Evolutionary conservation across 1,284 basidiomycete genomes (phyloP), one percentile per base, ranked within the genome.

Genomic region (Rhodotorula glutinis): DNA sequence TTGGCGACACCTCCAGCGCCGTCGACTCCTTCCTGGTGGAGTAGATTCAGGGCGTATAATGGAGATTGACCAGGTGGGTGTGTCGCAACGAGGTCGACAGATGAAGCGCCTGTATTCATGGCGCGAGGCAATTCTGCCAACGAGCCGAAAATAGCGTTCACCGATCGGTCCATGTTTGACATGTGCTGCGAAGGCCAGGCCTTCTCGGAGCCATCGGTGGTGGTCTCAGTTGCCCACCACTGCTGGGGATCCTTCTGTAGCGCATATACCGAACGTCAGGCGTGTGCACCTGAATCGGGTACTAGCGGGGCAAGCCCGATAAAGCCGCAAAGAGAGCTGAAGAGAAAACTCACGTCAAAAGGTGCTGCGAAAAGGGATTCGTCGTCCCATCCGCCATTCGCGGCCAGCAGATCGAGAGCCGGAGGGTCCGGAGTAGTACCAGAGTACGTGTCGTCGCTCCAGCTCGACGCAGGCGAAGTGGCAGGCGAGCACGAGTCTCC

Each of bases 401-500:
- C 10, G 30, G 33, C 17, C 13, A 17, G 7, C 23, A 38, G 23
- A 17, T 43, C 54, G 54, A n/a, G 25, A 40, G 54, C 40, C 16
- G 25, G 25, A 33, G 33, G 53, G 33, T n/a, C 53, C 38, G 53
- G 38, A 41, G 33, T 38, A n/a, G 53, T 19, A 43, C 5, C 40
- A 23, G 44, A 23, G 56, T 23, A 33, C 19, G 30, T 19, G 33
- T 38, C 30, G 33, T 38, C 53, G 23, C 8, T 53, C 52, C 52
- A 53, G 29, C 30, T 33, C 9, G 29, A 33, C 16, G 54, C 59
- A 23, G 53, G 46, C 46, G 57, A 60, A 16, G 57, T 41, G 0
- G 62, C 44, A n/a, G 62, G 52, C 27, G 66, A 68, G 17, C 51
- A 43, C 27, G 63, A 59, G 10, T 25, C 53, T 13, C 23, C 21